Base-by-base conservation (phyloP, 179 eudicot genomes). In the Corrigiola litoralis region DNA sequence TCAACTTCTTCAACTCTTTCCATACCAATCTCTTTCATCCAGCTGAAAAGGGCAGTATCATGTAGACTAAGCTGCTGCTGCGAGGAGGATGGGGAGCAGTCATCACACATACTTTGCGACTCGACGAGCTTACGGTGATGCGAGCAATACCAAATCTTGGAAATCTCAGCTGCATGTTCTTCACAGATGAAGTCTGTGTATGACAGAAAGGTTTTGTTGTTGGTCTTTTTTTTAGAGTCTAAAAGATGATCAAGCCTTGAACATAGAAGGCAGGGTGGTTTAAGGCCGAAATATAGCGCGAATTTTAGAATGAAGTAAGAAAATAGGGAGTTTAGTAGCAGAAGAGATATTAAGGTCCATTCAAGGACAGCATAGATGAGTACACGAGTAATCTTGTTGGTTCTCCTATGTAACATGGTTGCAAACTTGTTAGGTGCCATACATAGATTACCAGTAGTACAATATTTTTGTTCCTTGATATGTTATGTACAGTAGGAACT, bases 381-480 rank as follows among this genome's bases (percentile, higher is more conserved):
- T 31, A 61, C 45, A 14, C 80, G 49, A 23, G 87, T 79, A 46
- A 90, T 70, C 58, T 58, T 87, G 80, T 90, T 87, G 66, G 85
- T 81, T 70, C 80, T 87, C 58, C 71, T 81, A 40, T 84, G 85
- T 36, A 92, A 67, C 79, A 84, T 72, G 59, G 77, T 72, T 31
- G 96, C 80, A 68, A 92, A 84, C 52, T 79, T 87, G 79, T 74
- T 84, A 27, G 81, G 65, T 41, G 87, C 90, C 95, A 87, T 89
- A 44, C 45, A 92, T 86, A 37, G 47, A 42, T 71, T 66, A 66
- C 33, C 47, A 46, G 63, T 70, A 14, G 50, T 25, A 57, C 1
- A 45, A 13, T 6, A 11, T 44, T 21, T 40, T 29, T 41, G 51
- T 38, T 13, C 11, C 17, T 46, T 16, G 53, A 58, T 53, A 38